Evolutionary conservation across 345 rosid species (phyloP), one percentile per base, ranked within the genome.

Genomic region (Viola odorata): DNA sequence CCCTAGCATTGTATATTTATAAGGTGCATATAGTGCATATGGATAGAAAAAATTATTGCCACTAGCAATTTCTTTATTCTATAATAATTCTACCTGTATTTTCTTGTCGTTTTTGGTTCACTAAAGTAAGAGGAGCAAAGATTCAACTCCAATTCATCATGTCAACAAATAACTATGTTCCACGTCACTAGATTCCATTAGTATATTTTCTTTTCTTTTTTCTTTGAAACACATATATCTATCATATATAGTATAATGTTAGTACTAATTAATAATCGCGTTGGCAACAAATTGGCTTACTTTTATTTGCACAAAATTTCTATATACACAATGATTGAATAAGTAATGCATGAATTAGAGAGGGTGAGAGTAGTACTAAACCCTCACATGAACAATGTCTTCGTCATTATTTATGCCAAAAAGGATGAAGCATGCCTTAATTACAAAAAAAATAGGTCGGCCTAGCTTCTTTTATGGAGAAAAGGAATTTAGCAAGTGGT

Each of bases 1-100:
- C 86, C 84, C 86, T 82, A 82, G 74, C 73, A 10, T 67, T 66
- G 57, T 41, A 42, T 53, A 57, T 63, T 54, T 82, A 84, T 66
- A 67, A 63, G 54, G 62, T 47, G 45, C 51, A 45, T n/a, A n/a
- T 44, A 65, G 53, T 48, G 54, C 58, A 51, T 5, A 10, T 10
- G 17, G 41, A 52, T 9, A 63, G 5, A 37, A 41, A 58, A 55
- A 54, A 12, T n/a, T n/a, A 55, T 12, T 58, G 67, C 57, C 58
- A 63, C 58, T 61, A 45, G 67, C 65, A 66, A 58, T 52, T 65
- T 68, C 73, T 42, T 10, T 10, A 5, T 42, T 42, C 6, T 10
- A 42, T 5, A 5, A 5, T 42, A 5, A 42, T 61, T 69, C 68
- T 45, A 73, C 75, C 75, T 49, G 63, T 69, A 58, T 63, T 68